A percentile compares a stretch with the other conserved stretches of the same genome.
Evolutionary conservation across 441 rosid species (phyloP).

Genomic region (Arabidopsis lyrata): DNA sequence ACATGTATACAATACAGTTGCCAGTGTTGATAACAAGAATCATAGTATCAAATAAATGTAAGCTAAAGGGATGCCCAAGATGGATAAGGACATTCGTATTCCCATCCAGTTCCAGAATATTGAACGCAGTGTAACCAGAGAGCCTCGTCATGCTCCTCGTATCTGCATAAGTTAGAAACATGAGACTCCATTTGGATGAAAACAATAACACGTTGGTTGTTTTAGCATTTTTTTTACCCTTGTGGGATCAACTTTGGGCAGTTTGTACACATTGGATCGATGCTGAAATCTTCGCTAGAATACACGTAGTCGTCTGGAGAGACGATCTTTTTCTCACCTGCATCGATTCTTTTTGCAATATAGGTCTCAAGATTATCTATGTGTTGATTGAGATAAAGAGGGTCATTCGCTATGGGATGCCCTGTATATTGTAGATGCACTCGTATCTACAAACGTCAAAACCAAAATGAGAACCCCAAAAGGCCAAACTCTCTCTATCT

Average conservation of each 20-base stretch:
- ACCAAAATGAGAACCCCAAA: constrained; percentile 17
- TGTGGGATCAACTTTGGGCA: constrained; percentile 83
- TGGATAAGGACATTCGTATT: constrained; percentile 79
- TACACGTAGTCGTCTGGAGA: constrained; percentile 44
- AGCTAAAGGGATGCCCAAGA: constrained; percentile 68
- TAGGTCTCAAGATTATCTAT: constrained; percentile 47
- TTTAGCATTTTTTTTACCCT: constrained; percentile 57
- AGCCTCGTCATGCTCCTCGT: constrained; percentile 76
- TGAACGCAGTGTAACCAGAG: constrained; percentile 85
- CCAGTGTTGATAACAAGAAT: constrained; percentile 11
- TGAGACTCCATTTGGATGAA: constrained; percentile 16
- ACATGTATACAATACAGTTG: constrained; percentile 8
- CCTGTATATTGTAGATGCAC: constrained; percentile 84
- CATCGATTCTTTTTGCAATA: constrained; percentile 65
- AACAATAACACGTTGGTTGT: not conserved
- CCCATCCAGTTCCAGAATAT: constrained; percentile 90
- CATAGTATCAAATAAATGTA: constrained; percentile 22
- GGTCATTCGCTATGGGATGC: constrained; percentile 90
- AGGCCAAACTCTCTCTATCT: not conserved
- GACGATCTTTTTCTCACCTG: constrained; percentile 42
- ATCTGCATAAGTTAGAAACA: constrained; percentile 54
- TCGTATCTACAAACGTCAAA: constrained; percentile 63
- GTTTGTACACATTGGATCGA: constrained; percentile 87
- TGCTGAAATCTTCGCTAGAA: constrained; percentile 60
- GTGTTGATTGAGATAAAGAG: constrained; percentile 65